phyloP scores from a whole-genome alignment of 169 alveolate genomes.

The Neospora caninum region DNA sequence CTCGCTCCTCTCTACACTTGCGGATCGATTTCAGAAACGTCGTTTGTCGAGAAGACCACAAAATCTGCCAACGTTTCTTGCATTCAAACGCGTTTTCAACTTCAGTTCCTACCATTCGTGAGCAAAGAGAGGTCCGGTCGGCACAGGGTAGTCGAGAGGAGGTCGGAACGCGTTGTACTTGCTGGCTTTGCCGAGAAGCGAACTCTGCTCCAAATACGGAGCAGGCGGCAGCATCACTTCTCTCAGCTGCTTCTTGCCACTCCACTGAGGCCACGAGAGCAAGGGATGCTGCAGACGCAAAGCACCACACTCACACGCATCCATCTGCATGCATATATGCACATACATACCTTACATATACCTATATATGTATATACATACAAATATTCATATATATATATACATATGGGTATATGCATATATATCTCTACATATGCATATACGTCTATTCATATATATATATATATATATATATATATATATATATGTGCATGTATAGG shows the following conservation, averaged over 20 bases:
- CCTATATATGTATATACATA: background rate
- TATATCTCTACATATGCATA: background rate
- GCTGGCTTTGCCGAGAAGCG: background rate
- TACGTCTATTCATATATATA: background rate
- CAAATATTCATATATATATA: background rate
- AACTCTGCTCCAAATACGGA: constrained; percentile 41
- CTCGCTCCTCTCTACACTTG: too few relatives aligned
- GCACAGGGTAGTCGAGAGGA: constrained; percentile 68
- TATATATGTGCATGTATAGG: too few relatives aligned
- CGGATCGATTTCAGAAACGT: too few relatives aligned
- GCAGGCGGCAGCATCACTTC: constrained; percentile 57
- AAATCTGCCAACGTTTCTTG: too few relatives aligned
- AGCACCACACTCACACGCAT: background rate
- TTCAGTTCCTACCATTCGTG: constrained; percentile 65
- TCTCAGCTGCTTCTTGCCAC: constrained; percentile 59
- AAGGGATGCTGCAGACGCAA: constrained; percentile 51
- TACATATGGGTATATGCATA: background rate
- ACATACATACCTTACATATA: background rate
- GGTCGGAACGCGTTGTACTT: constrained; percentile 58
- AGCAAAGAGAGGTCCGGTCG: constrained; percentile 79
- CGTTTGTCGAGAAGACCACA: too few relatives aligned
- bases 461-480: background rate
- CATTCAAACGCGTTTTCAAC: background rate
- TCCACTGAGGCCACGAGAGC: constrained; percentile 73
- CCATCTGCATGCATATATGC: background rate